Evolutionary conservation across 106 monocot genomes (phyloP).

Genomic region (Vanilla planifolia): DNA sequence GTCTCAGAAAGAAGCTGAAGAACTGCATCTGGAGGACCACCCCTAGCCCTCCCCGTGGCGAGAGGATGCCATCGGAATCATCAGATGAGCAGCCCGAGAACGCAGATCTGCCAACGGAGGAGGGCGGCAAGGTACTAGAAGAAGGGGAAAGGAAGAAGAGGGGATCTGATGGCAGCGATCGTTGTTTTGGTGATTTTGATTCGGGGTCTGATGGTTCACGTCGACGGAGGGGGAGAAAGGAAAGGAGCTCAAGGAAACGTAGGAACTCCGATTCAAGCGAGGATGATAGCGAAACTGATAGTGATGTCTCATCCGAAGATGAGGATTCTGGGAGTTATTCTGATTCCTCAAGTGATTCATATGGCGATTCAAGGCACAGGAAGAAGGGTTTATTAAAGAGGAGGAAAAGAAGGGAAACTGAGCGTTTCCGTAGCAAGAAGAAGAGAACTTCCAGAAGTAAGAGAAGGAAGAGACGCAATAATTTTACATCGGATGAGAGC

Average conservation of each 20-base stretch:
- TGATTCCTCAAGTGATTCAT: conserved; percentile 17
- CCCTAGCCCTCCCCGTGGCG: conserved; percentile 67
- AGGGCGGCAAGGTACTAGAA: conserved; percentile 13
- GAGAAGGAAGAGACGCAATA: conserved; percentile 11
- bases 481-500: conserved; percentile 20
- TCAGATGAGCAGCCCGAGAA: conserved; percentile 22
- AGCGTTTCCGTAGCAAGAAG: conserved; percentile 1
- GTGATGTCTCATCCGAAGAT: conserved; percentile 23
- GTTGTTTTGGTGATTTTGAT: conserved; percentile 8
- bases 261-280: conserved; percentile 28
- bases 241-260: conserved; percentile 20
- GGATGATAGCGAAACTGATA: conserved; percentile 5
- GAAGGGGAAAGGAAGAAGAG: conserved; percentile 17
- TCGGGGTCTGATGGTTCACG: conserved; percentile 23
- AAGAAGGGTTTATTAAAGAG: conserved; percentile 11
- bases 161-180: conserved; percentile 15
- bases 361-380: neutral
- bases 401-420: conserved; percentile 4
- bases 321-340: conserved; percentile 22
- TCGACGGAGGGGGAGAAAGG: conserved; percentile 9
- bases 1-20: conserved; percentile 61
- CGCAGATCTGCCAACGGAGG: conserved; percentile 13
- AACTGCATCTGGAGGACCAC: conserved; percentile 78
- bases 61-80: conserved; percentile 17
- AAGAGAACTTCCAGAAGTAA: neutral